Base-by-base conservation (phyloP, 2,329 filamentous ascomycete species). In the Fusarium solani-melongenae region DNA sequence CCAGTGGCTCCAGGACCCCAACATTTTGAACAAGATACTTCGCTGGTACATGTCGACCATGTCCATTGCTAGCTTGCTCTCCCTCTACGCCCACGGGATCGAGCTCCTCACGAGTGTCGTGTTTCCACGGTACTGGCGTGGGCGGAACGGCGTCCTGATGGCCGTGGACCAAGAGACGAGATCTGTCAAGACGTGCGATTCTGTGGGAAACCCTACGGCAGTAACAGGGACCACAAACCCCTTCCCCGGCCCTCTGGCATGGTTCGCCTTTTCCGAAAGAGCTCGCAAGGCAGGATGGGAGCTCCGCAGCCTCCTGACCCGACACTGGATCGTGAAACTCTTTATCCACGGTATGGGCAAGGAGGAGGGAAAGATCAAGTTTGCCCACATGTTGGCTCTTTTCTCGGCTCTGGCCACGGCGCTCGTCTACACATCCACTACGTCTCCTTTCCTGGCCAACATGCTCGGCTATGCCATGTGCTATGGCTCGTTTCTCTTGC, bases 391-490 rank as follows among this genome's bases (percentile, higher is more conserved):
- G 34, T 75, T 92, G 22, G 89, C 90, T 1, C 76, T 90, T 36
- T 51, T 91, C 20, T 73, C 89, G 58, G 88, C 90, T 1, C 77
- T 92, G 11, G 81, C 84, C 17, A 86, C 88, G 8, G 86, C 88
- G 2, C 84, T 92, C 22, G 81, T 86, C 8, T 96, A 95, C 82
- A 92, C 94, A 77, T 92, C 92, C 83, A 94, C 84, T 1, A 80
- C 82, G 2, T 87, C 86, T 61, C 79, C 81, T 0, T 73, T 90
- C 76, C 83, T 98, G 39, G 96, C 94, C 53, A 98, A 98, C 79
- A 84, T 97, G 38, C 89, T 98, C 77, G 95, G 94, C 0, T 94
- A 96, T 75, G 93, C 92, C 7, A 94, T 98, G 84, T 95, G 92
- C 74, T 98, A 98, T 78, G 89, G 90, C 9, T 91, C 93, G 5